A percentile compares a stretch with the other conserved stretches of the same genome.
These are phyloP conservation scores for Arachnopeziza araneosa DNA, from an alignment of 2,329 filamentous ascomycete species.

Conservation along the genomic window DNA sequence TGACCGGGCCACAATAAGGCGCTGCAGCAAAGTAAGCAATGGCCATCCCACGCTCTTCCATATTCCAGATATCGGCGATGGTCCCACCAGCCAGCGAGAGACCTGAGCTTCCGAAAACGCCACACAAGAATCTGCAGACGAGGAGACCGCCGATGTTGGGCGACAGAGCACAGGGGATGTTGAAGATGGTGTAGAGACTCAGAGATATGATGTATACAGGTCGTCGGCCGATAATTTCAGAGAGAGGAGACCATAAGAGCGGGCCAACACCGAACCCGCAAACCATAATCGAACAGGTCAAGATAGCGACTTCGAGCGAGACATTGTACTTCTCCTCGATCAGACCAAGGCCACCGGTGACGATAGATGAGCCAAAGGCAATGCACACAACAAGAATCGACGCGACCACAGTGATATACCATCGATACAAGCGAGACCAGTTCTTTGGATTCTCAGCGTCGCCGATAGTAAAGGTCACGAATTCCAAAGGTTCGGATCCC, in stretches of 20 bases:
- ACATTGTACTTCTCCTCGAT: constrained; percentile 4
- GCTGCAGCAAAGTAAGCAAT: constrained; percentile 59
- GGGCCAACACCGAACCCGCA: constrained; percentile 53
- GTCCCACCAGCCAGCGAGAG: constrained; percentile 49
- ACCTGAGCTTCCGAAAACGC: constrained; percentile 44
- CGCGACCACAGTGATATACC: constrained; percentile 2
- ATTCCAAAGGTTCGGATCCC: not conserved
- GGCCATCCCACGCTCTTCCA: constrained; percentile 44
- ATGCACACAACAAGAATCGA: constrained; percentile 1
- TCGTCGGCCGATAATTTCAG: constrained; percentile 58
- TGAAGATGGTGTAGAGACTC: constrained; percentile 35
- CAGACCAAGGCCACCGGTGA: not conserved
- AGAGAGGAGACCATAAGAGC: constrained; percentile 49
- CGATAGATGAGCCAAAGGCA: not conserved
- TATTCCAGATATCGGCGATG: constrained; percentile 37
- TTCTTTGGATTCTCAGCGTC: constrained; percentile 1
- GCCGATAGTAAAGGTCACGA: constrained; percentile 2
- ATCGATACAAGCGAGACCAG: not conserved
- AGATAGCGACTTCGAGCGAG: constrained; percentile 2
- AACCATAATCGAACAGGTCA: constrained; percentile 42
- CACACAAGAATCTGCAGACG: constrained; percentile 41
- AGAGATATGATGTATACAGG: constrained; percentile 41
- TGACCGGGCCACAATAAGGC: constrained; percentile 58
- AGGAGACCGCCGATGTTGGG: constrained; percentile 40
- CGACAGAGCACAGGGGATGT: constrained; percentile 56